These are phyloP conservation scores for Amanita exitialis DNA, from an alignment of 768 basidiomycete genomes.

Conservation along the genomic window DNA sequence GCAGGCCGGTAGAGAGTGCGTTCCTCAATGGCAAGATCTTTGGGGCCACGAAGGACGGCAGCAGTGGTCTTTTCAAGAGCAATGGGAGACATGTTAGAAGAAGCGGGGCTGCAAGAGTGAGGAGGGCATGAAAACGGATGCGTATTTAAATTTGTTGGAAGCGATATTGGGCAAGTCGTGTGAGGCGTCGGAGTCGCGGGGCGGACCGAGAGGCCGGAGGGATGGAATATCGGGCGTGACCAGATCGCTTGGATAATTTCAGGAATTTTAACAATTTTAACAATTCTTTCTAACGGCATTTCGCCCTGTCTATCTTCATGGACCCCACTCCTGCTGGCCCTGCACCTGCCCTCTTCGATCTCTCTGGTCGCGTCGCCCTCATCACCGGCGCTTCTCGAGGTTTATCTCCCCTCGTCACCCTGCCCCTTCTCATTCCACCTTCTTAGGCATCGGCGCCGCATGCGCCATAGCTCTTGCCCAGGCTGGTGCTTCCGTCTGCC, in stretches of 20 bases:
- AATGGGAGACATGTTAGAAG: conserved; percentile 23
- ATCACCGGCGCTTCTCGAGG: conserved; percentile 78
- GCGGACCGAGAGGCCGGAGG: conserved; percentile 2
- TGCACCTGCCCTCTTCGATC: conserved; percentile 53
- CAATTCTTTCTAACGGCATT: conserved; percentile 1
- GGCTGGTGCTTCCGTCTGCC: conserved; percentile 37
- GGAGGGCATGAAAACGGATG: conserved; percentile 9
- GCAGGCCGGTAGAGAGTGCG: conserved; percentile 66
- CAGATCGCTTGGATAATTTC: background rate
- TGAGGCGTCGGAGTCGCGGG: conserved; percentile 5
- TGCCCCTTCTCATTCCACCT: background rate
- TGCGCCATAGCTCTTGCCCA: conserved; percentile 39
- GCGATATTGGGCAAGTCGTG: conserved; percentile 4
- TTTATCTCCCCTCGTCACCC: conserved; percentile 13
- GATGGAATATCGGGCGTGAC: background rate
- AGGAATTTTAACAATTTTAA: background rate
- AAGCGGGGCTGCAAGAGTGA: conserved; percentile 12
- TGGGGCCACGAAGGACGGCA: conserved; percentile 75
- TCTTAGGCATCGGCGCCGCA: conserved; percentile 38
- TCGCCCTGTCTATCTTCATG: too few relatives aligned
- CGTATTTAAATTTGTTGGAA: conserved; percentile 13
- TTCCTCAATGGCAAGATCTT: conserved; percentile 73
- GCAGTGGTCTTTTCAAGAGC: conserved; percentile 52
- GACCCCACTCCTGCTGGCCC: conserved; percentile 40
- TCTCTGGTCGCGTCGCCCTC: conserved; percentile 58